Evolutionary conservation across 345 rosid genomes (phyloP).

Genomic region (Firmiana major): DNA sequence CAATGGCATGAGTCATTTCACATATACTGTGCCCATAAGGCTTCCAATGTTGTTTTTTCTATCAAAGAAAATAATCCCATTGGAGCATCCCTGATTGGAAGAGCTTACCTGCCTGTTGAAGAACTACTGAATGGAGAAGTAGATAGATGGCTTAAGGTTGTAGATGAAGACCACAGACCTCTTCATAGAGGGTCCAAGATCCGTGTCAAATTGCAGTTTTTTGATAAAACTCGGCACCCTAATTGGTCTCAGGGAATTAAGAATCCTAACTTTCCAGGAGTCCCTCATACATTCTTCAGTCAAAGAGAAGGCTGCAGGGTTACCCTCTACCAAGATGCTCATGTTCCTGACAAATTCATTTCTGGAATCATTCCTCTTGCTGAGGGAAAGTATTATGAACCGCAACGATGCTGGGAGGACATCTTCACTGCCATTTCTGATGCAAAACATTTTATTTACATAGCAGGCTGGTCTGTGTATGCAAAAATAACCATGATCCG

Average conservation of each 20-base stretch:
- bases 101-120: conserved; percentile 39
- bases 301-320: conserved; percentile 45
- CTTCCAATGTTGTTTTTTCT: conserved; percentile 41
- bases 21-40: conserved; percentile 47
- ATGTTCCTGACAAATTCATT: conserved; percentile 30
- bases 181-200: conserved; percentile 30
- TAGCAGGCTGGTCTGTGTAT: conserved; percentile 53
- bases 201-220: conserved; percentile 38
- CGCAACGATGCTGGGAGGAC: conserved; percentile 49
- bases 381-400: conserved; percentile 31
- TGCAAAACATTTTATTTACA: conserved; percentile 50
- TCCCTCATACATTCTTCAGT: conserved; percentile 43
- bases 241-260: conserved; percentile 47
- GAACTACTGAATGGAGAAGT: conserved; percentile 39
- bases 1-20: conserved; percentile 41
- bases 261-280: conserved; percentile 38
- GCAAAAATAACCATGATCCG: conserved; percentile 40
- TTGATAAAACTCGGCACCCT: conserved; percentile 22
- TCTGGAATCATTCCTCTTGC: conserved; percentile 34
- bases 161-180: conserved; percentile 19
- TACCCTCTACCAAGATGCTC: conserved; percentile 59
- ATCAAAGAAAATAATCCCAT: conserved; percentile 36
- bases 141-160: conserved; percentile 37
- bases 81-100: conserved; percentile 35
- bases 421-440: conserved; percentile 42